Percentiles rank a stretch among this genome's conserved stretches.
These are phyloP conservation scores for Echria macrotheca DNA, from an alignment of 495 filamentous ascomycete species.

Conservation along the genomic window DNA sequence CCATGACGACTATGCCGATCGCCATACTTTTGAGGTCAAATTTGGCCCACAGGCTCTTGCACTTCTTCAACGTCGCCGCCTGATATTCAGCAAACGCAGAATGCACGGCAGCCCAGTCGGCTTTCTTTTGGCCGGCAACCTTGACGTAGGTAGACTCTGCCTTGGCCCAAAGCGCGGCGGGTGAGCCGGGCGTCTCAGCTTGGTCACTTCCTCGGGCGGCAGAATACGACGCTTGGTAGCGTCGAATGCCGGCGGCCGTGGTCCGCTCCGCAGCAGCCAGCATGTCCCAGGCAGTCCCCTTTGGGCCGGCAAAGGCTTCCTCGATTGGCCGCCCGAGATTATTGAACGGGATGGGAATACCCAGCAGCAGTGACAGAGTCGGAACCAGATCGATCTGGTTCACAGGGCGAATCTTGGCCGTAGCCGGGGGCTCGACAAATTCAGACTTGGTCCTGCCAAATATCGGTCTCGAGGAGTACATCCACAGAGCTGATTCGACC, in stretches of 20 bases:
- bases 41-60: conserved; percentile 79
- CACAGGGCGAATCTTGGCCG: conserved; percentile 74
- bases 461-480: conserved; percentile 81
- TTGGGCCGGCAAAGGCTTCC: conserved; percentile 76
- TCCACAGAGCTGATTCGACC: conserved; percentile 91
- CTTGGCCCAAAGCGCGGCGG: conserved; percentile 52
- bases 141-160: conserved; percentile 32
- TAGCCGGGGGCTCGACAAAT: conserved; percentile 58
- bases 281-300: conserved; percentile 64
- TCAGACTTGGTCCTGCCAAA: conserved; percentile 72
- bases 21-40: conserved; percentile 86
- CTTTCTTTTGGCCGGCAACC: conserved; percentile 18
- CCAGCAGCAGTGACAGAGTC: conserved; percentile 78
- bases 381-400: conserved; percentile 95
- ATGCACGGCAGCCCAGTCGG: conserved; percentile 41
- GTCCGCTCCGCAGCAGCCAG: conserved; percentile 69
- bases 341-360: conserved; percentile 92
- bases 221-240: conserved; percentile 67
- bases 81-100: conserved; percentile 68
- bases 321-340: conserved; percentile 94
- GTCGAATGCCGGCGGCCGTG: conserved; percentile 78
- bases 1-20: conserved; percentile 66
- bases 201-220: conserved; percentile 57
- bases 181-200: conserved; percentile 48
- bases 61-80: conserved; percentile 69